Evolutionary conservation across 2,329 filamentous ascomycete genomes (phyloP), one percentile per base, ranked within the genome.

Genomic region (Epichloe sibirici): DNA sequence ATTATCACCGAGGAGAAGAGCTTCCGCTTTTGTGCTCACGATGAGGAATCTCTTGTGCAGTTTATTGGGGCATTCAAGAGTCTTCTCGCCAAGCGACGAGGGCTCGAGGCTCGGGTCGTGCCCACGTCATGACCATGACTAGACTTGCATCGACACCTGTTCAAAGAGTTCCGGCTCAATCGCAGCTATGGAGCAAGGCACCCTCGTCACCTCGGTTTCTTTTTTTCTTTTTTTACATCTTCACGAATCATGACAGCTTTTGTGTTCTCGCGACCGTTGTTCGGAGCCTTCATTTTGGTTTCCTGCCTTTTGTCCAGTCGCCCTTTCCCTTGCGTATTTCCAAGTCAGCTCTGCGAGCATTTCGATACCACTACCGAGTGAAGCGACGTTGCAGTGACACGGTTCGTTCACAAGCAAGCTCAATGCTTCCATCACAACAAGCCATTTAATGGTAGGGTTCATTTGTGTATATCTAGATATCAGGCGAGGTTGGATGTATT

Each of bases 61-160:
- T 95, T 89, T 71, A 75, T 98, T 1, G 93, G 91, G 2, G 88
- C 90, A 0, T 83, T 96, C 71, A 97, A 97, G 72, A 95, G 90
- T 65, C 70, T 91, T 53, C 70, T 93, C 42, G 79, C 82, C 40
- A 89, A 83, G 71, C 74, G 86, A 51, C 80, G 79, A 58, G 84
- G 86, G 55, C 63, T 81, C 4, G 76, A 80, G 59, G 73, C 74
- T n/a, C 74, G 74, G 52, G 71, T 65, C 4, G 71, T 64, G 5
- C 71, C 70, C 5, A 65, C 68, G 2, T 45, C 49, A 42, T 54
- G 12, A 44, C 31, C 17, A 11, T 28, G 45, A 21, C 3, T 25
- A 15, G 35, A 15, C 21, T 17, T 45, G 25, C 11, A 34, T 4
- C 13, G 21, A 4, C 12, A 11, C 15, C 13, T 28, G n/a, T 12